Conservation (phyloP, 495 filamentous ascomycete genomes). For the Immersiella caudata region DNA sequence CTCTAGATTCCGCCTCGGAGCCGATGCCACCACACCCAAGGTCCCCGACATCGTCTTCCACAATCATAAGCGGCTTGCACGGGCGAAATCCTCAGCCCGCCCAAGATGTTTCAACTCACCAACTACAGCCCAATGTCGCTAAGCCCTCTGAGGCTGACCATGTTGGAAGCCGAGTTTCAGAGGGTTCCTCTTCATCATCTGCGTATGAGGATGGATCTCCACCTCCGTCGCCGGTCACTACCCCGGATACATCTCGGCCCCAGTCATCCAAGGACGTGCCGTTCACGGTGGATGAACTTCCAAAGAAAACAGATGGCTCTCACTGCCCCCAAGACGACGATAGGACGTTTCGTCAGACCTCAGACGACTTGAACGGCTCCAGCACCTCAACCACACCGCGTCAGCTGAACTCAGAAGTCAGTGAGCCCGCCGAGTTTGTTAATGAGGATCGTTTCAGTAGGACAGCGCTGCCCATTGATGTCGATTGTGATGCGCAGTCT, state of each 20-base stretch:
- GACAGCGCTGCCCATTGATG: constrained; percentile 38
- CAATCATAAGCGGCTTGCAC: not conserved
- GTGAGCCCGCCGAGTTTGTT: constrained; percentile 11
- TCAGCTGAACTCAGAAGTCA: constrained; percentile 12
- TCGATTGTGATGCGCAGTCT: constrained; percentile 39
- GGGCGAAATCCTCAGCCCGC: not conserved
- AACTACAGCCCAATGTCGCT: not conserved
- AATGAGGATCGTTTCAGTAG: constrained; percentile 44
- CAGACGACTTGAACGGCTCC: constrained; percentile 21
- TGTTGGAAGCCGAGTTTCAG: constrained; percentile 35
- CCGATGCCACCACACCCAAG: not conserved
- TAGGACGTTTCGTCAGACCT: constrained; percentile 27
- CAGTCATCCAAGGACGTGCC: constrained; percentile 44
- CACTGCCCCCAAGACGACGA: constrained; percentile 27
- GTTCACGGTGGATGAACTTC: constrained; percentile 16
- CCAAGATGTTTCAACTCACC: not conserved
- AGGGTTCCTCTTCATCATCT: constrained; percentile 50
- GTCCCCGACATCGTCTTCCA: not conserved
- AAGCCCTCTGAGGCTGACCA: constrained; percentile 25
- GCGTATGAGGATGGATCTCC: constrained; percentile 47
- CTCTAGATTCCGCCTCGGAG: not conserved
- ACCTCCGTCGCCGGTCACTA: constrained; percentile 43
- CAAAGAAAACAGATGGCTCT: not conserved
- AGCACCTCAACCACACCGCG: constrained; percentile 35
- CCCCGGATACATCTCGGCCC: constrained; percentile 51